These are phyloP conservation scores for Thelonectria rubi DNA, from an alignment of 2,329 filamentous ascomycete species.

Conservation along the genomic window DNA sequence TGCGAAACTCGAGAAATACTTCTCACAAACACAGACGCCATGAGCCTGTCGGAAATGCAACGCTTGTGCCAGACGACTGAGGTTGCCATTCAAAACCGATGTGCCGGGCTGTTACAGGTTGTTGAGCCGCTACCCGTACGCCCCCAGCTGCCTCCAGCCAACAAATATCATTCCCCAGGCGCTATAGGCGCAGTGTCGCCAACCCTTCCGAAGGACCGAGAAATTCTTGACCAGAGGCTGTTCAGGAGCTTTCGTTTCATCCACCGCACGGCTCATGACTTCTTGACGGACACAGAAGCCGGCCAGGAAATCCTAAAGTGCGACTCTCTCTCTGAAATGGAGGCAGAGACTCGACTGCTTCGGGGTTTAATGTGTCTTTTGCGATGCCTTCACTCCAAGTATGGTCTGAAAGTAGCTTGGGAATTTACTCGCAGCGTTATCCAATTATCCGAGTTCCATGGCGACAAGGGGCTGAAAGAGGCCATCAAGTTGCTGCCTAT, in stretches of 20 bases:
- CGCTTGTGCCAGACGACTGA: background rate
- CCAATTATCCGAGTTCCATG: background rate
- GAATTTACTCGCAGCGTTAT: background rate
- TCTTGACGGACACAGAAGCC: slow-evolving; percentile 19
- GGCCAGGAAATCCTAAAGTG: slow-evolving; percentile 1
- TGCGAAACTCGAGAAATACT: background rate
- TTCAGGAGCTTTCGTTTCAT: slow-evolving; percentile 4
- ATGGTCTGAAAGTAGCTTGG: background rate
- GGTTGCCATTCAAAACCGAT: slow-evolving; percentile 2
- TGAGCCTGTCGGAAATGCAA: background rate
- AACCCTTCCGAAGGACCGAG: background rate
- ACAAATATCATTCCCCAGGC: too few relatives aligned
- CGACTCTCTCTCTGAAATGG: background rate
- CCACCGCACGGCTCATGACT: slow-evolving; percentile 29
- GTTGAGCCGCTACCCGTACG: background rate
- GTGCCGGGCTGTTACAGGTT: slow-evolving; percentile 7
- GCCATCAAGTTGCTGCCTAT: background rate
- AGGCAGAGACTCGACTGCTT: background rate
- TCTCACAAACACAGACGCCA: background rate
- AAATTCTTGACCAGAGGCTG: background rate
- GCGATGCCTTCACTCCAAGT: background rate
- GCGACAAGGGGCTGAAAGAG: background rate
- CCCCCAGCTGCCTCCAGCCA: too few relatives aligned
- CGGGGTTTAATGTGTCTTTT: slow-evolving; percentile 7
- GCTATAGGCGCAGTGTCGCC: too few relatives aligned